Percentiles rank a stretch among this genome's conserved stretches.
These are phyloP conservation scores for Neurospora sp. DNA, from an alignment of 495 filamentous ascomycete genomes.

Conservation along the genomic window DNA sequence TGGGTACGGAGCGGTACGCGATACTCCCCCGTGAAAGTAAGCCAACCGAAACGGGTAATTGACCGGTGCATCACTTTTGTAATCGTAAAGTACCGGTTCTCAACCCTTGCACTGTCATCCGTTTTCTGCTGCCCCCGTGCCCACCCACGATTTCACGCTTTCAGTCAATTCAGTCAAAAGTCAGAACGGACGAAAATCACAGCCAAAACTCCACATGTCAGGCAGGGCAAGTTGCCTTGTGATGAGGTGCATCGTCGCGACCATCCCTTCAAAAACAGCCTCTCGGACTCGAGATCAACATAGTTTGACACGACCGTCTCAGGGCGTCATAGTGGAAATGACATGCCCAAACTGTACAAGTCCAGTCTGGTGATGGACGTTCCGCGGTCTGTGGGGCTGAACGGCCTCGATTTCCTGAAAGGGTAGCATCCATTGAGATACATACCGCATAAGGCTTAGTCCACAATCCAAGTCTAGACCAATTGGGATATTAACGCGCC, in stretches of 20 bases:
- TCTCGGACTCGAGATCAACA: neutral
- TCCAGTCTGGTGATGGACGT: neutral
- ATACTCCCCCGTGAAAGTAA: neutral
- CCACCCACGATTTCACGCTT: neutral
- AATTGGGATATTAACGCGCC: neutral
- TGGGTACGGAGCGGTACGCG: neutral
- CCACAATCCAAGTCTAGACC: neutral
- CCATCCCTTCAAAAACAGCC: neutral
- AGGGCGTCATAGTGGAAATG: neutral
- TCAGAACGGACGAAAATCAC: neutral
- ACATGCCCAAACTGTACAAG: neutral
- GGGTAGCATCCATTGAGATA: neutral
- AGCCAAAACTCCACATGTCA: neutral
- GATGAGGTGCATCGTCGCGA: neutral
- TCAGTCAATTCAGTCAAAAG: neutral
- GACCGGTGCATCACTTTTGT: neutral
- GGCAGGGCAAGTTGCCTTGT: neutral
- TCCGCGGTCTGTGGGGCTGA: neutral
- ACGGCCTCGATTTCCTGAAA: constrained; percentile 1
- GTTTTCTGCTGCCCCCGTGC: neutral
- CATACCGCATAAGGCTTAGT: constrained; percentile 5
- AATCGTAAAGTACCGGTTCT: neutral
- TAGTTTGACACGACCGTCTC: neutral
- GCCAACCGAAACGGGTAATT: neutral
- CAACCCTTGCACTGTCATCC: neutral